Evolutionary conservation across 352 stramenopile genomes (phyloP).

Genomic region (Lagenidium giganteum): DNA sequence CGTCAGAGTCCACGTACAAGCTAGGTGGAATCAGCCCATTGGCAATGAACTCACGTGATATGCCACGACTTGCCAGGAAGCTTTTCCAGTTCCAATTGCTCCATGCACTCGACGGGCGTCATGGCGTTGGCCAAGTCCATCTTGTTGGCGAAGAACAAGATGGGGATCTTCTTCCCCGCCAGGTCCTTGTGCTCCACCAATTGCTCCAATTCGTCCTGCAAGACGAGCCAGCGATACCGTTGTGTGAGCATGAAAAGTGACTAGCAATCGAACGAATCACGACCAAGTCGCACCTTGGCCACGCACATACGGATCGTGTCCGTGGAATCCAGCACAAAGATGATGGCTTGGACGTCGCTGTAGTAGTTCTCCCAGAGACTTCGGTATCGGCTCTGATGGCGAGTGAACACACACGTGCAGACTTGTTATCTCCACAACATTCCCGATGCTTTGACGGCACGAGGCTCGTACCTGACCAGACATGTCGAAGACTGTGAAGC

Average conservation of each 20-base stretch:
- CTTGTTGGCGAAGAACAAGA: conserved; percentile 88
- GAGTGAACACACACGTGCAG: no score
- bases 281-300: conserved; percentile 47
- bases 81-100: conserved; percentile 72
- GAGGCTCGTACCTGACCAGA: conserved; percentile 40
- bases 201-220: conserved; percentile 77
- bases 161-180: conserved; percentile 59
- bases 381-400: conserved; percentile 62
- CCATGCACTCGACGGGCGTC: conserved; percentile 77
- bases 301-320: conserved; percentile 84
- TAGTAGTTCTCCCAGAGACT: conserved; percentile 88
- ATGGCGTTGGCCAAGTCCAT: conserved; percentile 75
- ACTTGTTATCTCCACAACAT: no score
- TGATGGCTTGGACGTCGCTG: conserved; percentile 81
- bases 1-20: not conserved
- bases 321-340: conserved; percentile 88
- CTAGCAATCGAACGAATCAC: not conserved
- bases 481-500: conserved; percentile 92
- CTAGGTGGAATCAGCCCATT: not conserved
- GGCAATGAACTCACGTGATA: conserved; percentile 52
- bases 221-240: no score
- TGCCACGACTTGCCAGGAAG: conserved; percentile 79
- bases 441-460: not conserved
- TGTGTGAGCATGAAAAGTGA: no score
- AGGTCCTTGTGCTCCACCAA: conserved; percentile 81